These are phyloP conservation scores for Cladobotryum mycophilum DNA, from an alignment of 2,329 filamentous ascomycete species.

Conservation along the genomic window DNA sequence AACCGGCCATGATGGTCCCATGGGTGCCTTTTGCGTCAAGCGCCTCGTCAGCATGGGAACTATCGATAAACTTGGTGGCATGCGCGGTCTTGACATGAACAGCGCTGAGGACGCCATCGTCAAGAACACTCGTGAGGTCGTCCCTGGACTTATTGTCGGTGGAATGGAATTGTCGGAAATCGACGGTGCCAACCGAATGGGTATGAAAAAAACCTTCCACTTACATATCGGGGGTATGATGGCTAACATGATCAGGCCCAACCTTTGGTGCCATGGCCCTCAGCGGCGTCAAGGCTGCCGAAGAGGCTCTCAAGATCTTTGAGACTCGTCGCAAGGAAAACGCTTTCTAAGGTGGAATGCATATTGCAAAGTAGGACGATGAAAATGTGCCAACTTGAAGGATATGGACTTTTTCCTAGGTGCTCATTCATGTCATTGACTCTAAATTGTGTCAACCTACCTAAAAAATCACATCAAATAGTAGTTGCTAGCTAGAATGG, in stretches of 20 bases:
- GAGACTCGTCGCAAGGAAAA: slow-evolving; percentile 74
- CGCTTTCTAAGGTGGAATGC: slow-evolving; percentile 24
- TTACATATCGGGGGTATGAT: not conserved
- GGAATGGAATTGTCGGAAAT: slow-evolving; percentile 92
- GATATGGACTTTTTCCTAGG: not conserved
- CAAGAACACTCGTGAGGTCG: slow-evolving; percentile 81
- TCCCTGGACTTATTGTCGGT: slow-evolving; percentile 83
- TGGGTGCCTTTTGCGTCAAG: slow-evolving; percentile 88
- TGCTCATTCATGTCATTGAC: slow-evolving; percentile 1
- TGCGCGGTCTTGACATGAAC: slow-evolving; percentile 93
- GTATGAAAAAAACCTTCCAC: slow-evolving; percentile 26
- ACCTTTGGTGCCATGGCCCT: slow-evolving; percentile 88
- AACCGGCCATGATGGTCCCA: slow-evolving; percentile 85
- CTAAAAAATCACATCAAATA: not conserved
- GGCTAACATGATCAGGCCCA: slow-evolving; percentile 39
- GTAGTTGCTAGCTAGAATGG: slow-evolving; percentile 11
- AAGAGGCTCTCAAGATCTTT: slow-evolving; percentile 74
- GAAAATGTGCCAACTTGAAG: too few relatives aligned
- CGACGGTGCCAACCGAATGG: slow-evolving; percentile 89
- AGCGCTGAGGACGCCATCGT: slow-evolving; percentile 87
- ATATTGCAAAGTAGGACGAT: not conserved
- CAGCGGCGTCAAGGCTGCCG: slow-evolving; percentile 82
- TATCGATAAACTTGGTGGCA: slow-evolving; percentile 78
- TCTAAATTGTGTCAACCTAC: too few relatives aligned
- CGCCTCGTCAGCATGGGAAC: slow-evolving; percentile 82